A percentile compares a stretch with the other conserved stretches of the same genome.
Conservation (phyloP, 805 yeast genomes). For the Ogataea salicorniae region DNA sequence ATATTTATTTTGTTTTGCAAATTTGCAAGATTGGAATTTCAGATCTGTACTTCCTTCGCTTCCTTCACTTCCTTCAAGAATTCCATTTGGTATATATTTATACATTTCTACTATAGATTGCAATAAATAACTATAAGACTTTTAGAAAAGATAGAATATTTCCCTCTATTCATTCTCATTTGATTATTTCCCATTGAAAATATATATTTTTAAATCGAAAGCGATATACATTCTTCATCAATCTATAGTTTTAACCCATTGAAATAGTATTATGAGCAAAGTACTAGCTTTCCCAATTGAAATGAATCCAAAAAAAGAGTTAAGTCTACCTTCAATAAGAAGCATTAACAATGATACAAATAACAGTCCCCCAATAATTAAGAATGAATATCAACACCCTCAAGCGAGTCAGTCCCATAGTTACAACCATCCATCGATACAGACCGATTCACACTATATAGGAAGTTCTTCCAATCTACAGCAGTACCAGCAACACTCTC, state of each 20-base stretch:
- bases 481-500: background rate
- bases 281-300: conserved; percentile 4
- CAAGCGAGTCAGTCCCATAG: conserved; percentile 37
- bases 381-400: conserved; percentile 20
- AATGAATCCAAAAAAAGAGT: conserved; percentile 12
- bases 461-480: background rate
- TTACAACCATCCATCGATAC: conserved; percentile 20
- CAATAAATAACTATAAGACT: no score
- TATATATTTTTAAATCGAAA: no score
- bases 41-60: no score
- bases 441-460: background rate
- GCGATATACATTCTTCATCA: background rate
- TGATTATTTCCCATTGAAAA: no score
- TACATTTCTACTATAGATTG: no score
- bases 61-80: no score
- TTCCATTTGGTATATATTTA: no score
- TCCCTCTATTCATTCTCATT: no score
- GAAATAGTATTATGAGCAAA: background rate
- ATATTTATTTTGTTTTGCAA: no score
- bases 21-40: no score
- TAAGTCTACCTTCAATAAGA: conserved; percentile 15
- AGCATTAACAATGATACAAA: conserved; percentile 39
- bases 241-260: no score
- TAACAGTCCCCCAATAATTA: conserved; percentile 10
- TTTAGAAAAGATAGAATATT: no score